Base-by-base conservation (phyloP, 2,329 filamentous ascomycete genomes). In the Lecanicillium sp. region DNA sequence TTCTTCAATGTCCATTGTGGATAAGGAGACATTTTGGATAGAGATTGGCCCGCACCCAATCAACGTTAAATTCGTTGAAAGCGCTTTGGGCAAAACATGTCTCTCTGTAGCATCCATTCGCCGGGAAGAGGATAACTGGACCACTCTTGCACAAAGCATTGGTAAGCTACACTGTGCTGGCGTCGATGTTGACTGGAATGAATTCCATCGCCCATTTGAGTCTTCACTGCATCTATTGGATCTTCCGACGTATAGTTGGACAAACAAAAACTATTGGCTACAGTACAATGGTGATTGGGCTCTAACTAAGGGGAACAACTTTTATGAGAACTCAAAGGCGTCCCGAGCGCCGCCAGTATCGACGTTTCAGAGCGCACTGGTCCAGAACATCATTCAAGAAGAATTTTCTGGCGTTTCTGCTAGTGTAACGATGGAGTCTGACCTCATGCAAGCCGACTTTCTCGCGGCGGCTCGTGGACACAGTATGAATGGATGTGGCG, bases 191-290 rank as follows among this genome's bases (percentile, higher is more conserved):
- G 73, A 84, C 60, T 85, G 50, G 71, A 87, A 81, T 51, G 85
- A 88, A 64, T 86, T 78, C 58, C 80, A 86, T 54, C 68, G 75
- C 46, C 67, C 71, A 51, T 75, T 75, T 53, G 56, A 59, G 17
- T 48, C 55, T 0, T 65, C 62, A 11, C 62, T 68, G 3, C 63
- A 64, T 3, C 70, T 89, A 9, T 65, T 87, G 5, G 69, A 78
- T 5, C 67, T 90, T 1, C 86, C 86, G 0, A 75, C 77, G 1
- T 90, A 90, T 61, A 74, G 74, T 0, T 90, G 85, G 67, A 82
- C 90, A 57, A 71, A 80, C 56, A 87, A 87, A 71, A 84, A 79
- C 54, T 88, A 89, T 61, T 82, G 78, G 78, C 70, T 80, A 35
- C 71, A 74, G 56, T 81, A 80, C 59, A 65, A 74, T 52, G 83